Base-by-base conservation (phyloP, 2,329 filamentous ascomycete genomes). In the Drechslera avenae region DNA sequence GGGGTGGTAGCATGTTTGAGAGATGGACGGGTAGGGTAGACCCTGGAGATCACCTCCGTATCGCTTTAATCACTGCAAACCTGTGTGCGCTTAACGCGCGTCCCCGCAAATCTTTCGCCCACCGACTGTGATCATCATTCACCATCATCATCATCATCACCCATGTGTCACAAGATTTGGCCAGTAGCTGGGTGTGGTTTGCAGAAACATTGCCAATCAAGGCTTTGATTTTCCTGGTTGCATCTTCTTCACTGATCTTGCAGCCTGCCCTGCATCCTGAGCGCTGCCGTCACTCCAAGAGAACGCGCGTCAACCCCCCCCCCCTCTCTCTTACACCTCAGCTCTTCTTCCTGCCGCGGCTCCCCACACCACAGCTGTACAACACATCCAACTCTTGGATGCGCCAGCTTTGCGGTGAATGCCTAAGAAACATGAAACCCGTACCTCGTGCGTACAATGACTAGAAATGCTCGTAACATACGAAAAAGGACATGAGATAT, bases 381-480 rank as follows among this genome's bases (percentile, higher is more conserved):
- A 60, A 50, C 54, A 54, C 54, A 53, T 45, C 54, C 48, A 52
- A 49, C 40, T 49, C 48, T 52, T 39, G 28, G 49, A 52, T 39
- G 32, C 51, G 48, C 34, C 46, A 54, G 32, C 46, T 44, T 49
- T 30, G 39, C 45, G 12, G 36, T 19, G 41, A 56, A 47, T 46
- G 46, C 47, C 54, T 41, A 43, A 43, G 33, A 49, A 47, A 45
- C 52, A 50, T 60, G 43, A 54, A 57, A 31, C 41, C 56, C 57
- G 46, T 60, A 59, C 53, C 42, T 57, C 56, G 40, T 60, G 54
- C 59, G 36, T 51, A 50, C 35, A 53, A 36, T 43, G 36, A 43
- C 40, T 39, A 44, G 43, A 53, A 51, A 55, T 59, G 64, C 59
- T 62, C 66, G 52, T 71, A 49, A 66, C 56, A 67, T 62, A 58